Percentiles rank a stretch among this genome's conserved stretches.
Evolutionary conservation across 2,329 filamentous ascomycete species (phyloP).

Genomic region (Sclerotinia spermophila): DNA sequence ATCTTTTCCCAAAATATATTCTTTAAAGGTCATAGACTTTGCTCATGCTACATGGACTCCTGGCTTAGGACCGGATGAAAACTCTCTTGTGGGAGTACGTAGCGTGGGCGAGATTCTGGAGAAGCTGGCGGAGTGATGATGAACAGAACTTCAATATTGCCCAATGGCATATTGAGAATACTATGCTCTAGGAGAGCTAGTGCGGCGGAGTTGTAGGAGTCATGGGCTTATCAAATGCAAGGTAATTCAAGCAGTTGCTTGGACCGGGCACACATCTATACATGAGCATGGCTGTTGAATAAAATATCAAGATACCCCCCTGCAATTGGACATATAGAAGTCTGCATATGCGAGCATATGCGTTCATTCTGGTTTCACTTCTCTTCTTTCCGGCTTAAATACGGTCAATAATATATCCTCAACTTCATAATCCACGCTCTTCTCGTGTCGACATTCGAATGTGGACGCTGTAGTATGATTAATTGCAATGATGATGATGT

Average conservation of each 20-base stretch:
- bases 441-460: neutral
- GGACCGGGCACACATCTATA: slow-evolving; percentile 17
- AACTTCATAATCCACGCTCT: neutral
- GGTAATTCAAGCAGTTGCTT: slow-evolving; percentile 14
- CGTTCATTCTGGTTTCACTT: slow-evolving; percentile 3
- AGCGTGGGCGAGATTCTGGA: slow-evolving; percentile 69
- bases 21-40: slow-evolving; percentile 92
- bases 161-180: neutral
- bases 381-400: slow-evolving; percentile 2
- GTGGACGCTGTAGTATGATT: neutral
- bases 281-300: slow-evolving; percentile 18
- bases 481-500: neutral
- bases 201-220: slow-evolving; percentile 10
- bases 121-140: slow-evolving; percentile 39
- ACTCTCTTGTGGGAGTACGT: slow-evolving; percentile 69
- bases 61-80: slow-evolving; percentile 81
- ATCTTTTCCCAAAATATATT: slow-evolving; percentile 62
- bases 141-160: neutral
- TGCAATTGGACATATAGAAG: slow-evolving; percentile 17
- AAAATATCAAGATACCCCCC: slow-evolving; percentile 16
- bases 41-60: slow-evolving; percentile 82
- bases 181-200: neutral
- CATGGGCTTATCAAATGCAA: slow-evolving; percentile 16
- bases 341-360: slow-evolving; percentile 15
- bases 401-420: neutral